Base-by-base conservation (phyloP, 1,284 basidiomycete genomes). In the Apiotrichum laibachii region DNA sequence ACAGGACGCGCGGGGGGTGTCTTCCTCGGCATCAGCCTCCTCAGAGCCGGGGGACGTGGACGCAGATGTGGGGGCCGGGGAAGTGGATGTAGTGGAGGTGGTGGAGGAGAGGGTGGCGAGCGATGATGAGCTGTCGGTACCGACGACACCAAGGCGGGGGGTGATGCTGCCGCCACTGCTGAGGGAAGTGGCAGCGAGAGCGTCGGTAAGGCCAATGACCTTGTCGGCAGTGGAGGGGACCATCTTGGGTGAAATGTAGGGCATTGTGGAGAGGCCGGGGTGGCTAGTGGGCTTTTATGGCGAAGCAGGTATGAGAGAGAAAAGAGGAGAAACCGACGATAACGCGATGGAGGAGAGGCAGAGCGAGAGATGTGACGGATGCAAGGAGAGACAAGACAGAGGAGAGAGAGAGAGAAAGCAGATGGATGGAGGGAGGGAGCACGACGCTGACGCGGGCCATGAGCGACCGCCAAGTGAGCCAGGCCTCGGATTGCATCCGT, bases 161-260 rank as follows among this genome's bases (percentile, higher is more conserved):
- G 40, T 18, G 16, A 18, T 42, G 40, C 16, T 18, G 46, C 9
- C 33, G 16, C 11, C 15, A 18, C 31, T 26, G 34, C n/a, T n/a
- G 16, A 49, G 47, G 5, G 33, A 34, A 8, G 47, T 35, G 18
- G 33, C 47, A 5, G 47, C 47, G 18, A 49, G 34, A 18, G 37
- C 49, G 21, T 50, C 49, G 2, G 34, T 21, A 11, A 50, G 49
- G 19, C 35, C 49, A 19, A 22, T 18, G 1, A 22, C 35, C 35
- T 50, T 40, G 21, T 50, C 49, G 7, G 13, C 16, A 9, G 42
- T 43, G 42, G 22, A 45, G 19, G 22, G 19, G 45, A 37, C 35
- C 13, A 33, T 18, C 22, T 50, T 50, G 35, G 49, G 49, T 2
- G 49, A 50, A 26, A 50, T 18, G 49, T 50, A 50, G 19, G 49